phyloP scores from a whole-genome alignment of 225 moss, liverwort and hornwort genomes.

The Rhytidiadelphus loreus region DNA sequence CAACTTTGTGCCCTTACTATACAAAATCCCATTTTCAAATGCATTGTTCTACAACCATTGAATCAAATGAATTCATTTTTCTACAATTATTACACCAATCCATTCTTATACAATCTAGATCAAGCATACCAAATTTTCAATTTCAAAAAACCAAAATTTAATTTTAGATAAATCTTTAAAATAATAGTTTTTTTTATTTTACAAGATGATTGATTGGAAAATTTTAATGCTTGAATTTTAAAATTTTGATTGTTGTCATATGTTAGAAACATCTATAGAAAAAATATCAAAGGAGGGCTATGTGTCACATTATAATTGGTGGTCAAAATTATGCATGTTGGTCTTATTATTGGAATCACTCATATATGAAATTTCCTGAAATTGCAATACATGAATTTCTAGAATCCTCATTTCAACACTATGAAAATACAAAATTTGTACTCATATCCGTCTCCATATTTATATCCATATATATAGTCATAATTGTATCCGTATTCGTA shows the following conservation, averaged over 20 bases:
- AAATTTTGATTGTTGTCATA: too few relatives aligned
- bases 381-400: neutral
- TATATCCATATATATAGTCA: neutral
- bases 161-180: neutral
- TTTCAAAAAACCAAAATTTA: neutral
- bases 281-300: rapidly evolving
- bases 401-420: neutral
- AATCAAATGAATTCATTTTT: neutral
- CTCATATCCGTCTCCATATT: rapidly evolving
- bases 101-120: neutral
- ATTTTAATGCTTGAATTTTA: too few relatives aligned
- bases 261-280: too few relatives aligned
- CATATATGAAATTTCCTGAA: rapidly evolving
- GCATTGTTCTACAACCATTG: neutral
- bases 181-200: neutral
- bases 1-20: neutral
- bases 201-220: neutral
- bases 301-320: rapidly evolving
- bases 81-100: neutral
- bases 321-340: neutral
- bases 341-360: neutral
- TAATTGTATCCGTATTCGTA: neutral
- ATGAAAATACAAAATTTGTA: neutral
- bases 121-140: neutral
- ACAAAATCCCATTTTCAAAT: neutral